Base-by-base conservation (phyloP, 2,329 filamentous ascomycete species). In the Paracorniculantispora psalliotae region DNA sequence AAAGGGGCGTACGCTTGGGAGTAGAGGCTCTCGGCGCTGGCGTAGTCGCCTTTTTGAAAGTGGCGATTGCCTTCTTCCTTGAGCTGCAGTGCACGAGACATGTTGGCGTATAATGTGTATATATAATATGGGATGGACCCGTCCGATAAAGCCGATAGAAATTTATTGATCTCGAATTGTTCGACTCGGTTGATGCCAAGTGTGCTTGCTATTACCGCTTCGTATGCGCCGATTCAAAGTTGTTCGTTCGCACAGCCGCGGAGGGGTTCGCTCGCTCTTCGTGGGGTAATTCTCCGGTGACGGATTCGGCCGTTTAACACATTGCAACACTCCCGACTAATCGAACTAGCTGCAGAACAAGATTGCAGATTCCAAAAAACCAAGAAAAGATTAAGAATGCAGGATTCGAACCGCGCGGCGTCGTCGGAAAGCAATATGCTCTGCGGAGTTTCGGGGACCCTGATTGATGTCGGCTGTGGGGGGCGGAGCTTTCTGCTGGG, bases 21-120 rank as follows among this genome's bases (percentile, higher is more conserved):
- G 72, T 93, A 93, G 60, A 86, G 75, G 21, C 79, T 79, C 63
- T 91, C 88, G 39, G 90, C 90, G 25, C 75, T 79, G 5, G 75
- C 71, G 68, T 81, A 92, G 65, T 92, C 85, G 62, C 83, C 83
- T 9, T 77, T 73, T 62, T 83, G 80, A 73, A 89, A 93, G 68
- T 79, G 81, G 54, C 76, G 77, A 72, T 90, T 90, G 63, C 87
- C 87, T 61, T 83, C 76, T 39, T 81, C 78, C 67, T 83, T 85
- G 61, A 83, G 73, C 33, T 70, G 69, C 0, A 71, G 61, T 2
- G 79, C 69, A 57, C 66, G 74, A 17, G 71, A 69, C 71, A 73
- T 73, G 53, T 30, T 46, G 30, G 28, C 28, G 21, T 15, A 4
- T 17, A 5, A 12, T 25, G 19, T 21, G 3, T n/a, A 7, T 28